Evolutionary conservation across 2,329 filamentous ascomycete genomes (phyloP).

Genomic region (Alternaria gansuensis): DNA sequence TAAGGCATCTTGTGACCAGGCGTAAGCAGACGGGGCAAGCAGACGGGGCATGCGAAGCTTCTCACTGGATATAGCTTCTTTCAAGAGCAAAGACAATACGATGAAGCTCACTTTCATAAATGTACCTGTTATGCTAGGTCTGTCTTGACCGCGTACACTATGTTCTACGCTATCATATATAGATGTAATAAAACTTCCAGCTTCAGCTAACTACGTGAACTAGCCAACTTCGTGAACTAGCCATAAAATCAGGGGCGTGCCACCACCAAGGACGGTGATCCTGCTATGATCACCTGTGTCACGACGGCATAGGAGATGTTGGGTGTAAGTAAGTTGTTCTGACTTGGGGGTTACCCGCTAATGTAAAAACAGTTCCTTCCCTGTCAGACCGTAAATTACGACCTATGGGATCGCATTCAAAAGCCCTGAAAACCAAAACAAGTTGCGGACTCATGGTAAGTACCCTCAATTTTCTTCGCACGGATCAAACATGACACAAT

Average conservation of each 20-base stretch:
- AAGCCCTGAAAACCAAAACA: neutral
- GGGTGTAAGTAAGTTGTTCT: neutral
- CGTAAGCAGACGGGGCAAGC: neutral
- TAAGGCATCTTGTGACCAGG: neutral
- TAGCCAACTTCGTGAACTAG: neutral
- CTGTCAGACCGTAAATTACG: conserved; percentile 1
- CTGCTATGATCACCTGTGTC: neutral
- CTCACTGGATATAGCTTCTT: too few species aligned
- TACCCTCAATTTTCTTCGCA: neutral
- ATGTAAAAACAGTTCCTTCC: neutral
- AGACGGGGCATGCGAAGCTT: neutral
- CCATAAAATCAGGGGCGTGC: conserved; percentile 5
- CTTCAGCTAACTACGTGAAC: neutral
- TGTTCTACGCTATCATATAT: too few species aligned
- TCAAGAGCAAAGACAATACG: too few species aligned
- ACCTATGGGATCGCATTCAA: neutral
- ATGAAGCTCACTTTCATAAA: too few species aligned
- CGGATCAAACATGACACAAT: neutral
- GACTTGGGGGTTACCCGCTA: neutral
- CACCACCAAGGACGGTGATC: conserved; percentile 6
- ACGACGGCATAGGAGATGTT: neutral
- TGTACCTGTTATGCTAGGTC: too few species aligned
- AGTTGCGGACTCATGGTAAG: conserved; percentile 3
- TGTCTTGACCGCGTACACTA: too few species aligned
- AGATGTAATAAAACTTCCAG: neutral